phyloP scores from a whole-genome alignment of 192 early-diverging fungal genomes.

The Nowakowskiella sp. region DNA sequence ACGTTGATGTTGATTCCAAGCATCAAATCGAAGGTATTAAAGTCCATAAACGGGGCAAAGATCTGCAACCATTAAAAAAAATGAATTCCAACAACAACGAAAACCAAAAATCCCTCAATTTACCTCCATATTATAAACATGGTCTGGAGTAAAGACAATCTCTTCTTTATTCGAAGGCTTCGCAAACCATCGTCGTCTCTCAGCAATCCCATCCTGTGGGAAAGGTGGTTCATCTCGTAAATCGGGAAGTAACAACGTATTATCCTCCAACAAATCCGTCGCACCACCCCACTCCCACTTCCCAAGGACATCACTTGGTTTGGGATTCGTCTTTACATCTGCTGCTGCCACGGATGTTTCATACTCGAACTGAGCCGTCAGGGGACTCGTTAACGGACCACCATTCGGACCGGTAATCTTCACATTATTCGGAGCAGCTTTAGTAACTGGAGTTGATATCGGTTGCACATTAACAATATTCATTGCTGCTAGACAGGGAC shows the following conservation, averaged over 20 bases:
- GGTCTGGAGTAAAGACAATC: constrained; percentile 48
- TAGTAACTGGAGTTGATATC: constrained; percentile 23
- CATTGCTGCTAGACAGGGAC: constrained; percentile 64
- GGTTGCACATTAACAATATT: constrained; percentile 54
- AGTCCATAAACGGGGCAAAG: constrained; percentile 53
- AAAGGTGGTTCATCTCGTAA: constrained; percentile 20
- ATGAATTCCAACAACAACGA: constrained; percentile 20
- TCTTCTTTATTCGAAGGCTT: constrained; percentile 33
- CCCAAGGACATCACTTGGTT: constrained; percentile 17
- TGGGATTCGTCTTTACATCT: constrained; percentile 11
- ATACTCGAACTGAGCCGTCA: constrained; percentile 14
- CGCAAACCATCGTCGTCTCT: constrained; percentile 47
- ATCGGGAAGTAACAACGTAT: constrained; percentile 12
- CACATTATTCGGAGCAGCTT: constrained; percentile 2
- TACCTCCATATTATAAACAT: constrained; percentile 70
- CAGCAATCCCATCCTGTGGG: constrained; percentile 28
- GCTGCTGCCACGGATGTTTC: constrained; percentile 8
- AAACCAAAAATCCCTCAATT: constrained; percentile 10
- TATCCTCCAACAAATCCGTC: constrained; percentile 32
- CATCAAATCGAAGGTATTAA: constrained; percentile 37
- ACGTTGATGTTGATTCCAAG: constrained; percentile 47
- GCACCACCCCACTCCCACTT: constrained; percentile 34
- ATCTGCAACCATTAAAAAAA: constrained; percentile 55
- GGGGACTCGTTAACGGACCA: constrained; percentile 18
- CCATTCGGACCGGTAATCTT: constrained; percentile 7